Evolutionary conservation across 805 yeast genomes (phyloP).

Genomic region (Ogataea corticis): DNA sequence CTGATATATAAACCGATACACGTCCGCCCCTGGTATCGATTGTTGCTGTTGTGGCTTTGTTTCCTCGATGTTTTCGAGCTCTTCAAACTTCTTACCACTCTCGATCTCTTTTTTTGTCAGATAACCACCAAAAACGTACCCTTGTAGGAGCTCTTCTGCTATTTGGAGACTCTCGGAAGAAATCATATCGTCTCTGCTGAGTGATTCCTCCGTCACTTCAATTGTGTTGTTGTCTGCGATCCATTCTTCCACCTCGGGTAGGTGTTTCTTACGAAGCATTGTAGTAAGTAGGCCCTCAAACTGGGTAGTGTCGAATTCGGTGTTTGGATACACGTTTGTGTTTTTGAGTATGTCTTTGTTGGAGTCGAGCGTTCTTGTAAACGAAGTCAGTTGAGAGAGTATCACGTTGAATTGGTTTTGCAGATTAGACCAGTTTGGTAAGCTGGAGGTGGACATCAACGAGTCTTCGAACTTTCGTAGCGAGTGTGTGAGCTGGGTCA

Average conservation of each 20-base stretch:
- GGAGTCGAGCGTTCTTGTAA: slow-evolving; percentile 66
- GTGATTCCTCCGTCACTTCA: slow-evolving; percentile 26
- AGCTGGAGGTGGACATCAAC: slow-evolving; percentile 40
- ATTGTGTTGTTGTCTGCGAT: slow-evolving; percentile 39
- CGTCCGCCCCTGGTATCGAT: slow-evolving; percentile 36
- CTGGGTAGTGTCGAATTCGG: slow-evolving; percentile 80
- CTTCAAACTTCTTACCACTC: slow-evolving; percentile 24
- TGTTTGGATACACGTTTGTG: slow-evolving; percentile 81
- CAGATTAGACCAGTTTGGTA: slow-evolving; percentile 59
- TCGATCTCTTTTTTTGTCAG: slow-evolving; percentile 51
- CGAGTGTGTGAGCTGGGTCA: slow-evolving; percentile 64
- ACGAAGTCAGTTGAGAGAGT: slow-evolving; percentile 76
- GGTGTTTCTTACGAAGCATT: slow-evolving; percentile 77
- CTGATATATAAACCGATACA: slow-evolving; percentile 46
- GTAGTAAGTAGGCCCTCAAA: slow-evolving; percentile 84
- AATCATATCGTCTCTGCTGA: slow-evolving; percentile 56
- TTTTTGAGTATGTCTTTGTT: slow-evolving; percentile 58
- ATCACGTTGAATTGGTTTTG: slow-evolving; percentile 85
- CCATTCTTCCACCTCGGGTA: slow-evolving; percentile 93
- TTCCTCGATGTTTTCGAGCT: slow-evolving; percentile 34
- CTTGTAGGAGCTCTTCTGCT: slow-evolving; percentile 53
- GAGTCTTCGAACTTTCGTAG: slow-evolving; percentile 56
- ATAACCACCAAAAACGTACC: slow-evolving; percentile 64
- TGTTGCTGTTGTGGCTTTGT: not conserved
- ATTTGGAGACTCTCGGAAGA: slow-evolving; percentile 65